Conservation (phyloP, 352 stramenopile genomes). For the Hyaloperonospora arabidopsidis region DNA sequence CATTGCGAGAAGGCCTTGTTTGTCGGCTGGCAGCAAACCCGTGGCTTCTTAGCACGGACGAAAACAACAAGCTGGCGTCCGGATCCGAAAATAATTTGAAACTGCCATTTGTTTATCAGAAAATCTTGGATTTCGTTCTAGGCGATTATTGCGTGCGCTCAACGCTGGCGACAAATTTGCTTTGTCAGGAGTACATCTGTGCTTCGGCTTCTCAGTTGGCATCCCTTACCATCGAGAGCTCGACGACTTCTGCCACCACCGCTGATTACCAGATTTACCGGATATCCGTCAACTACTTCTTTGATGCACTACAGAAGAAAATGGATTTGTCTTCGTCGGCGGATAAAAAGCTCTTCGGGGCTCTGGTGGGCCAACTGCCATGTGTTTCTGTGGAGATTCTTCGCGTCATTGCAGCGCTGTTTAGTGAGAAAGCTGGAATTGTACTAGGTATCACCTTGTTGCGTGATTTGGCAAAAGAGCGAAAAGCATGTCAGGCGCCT, state of each 20-base stretch:
- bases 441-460: conserved; percentile 68
- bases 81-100: conserved; percentile 17
- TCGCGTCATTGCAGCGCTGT: conserved; percentile 36
- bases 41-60: conserved; percentile 49
- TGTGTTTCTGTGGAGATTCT: conserved; percentile 55
- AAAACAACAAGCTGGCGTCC: conserved; percentile 24
- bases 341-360: conserved; percentile 66
- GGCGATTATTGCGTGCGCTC: conserved; percentile 44
- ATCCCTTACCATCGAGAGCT: background rate
- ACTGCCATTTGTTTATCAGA: conserved; percentile 56
- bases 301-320: conserved; percentile 31
- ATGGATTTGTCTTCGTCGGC: conserved; percentile 51
- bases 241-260: conserved; percentile 1
- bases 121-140: conserved; percentile 60
- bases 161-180: conserved; percentile 42
- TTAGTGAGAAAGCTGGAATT: conserved; percentile 47
- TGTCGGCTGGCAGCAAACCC: conserved; percentile 58
- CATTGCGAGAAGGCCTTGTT: conserved; percentile 54
- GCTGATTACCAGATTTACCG: conserved; percentile 34
- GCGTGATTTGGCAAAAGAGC: conserved; percentile 61
- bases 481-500: conserved; percentile 40
- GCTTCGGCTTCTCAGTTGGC: conserved; percentile 26
- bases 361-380: conserved; percentile 46
- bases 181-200: conserved; percentile 61
- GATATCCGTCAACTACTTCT: conserved; percentile 44